Percentiles rank a stretch among this genome's conserved stretches.
Evolutionary conservation across 176 grass and related monocot genomes (phyloP).

Genomic region (Ananas comosus): DNA sequence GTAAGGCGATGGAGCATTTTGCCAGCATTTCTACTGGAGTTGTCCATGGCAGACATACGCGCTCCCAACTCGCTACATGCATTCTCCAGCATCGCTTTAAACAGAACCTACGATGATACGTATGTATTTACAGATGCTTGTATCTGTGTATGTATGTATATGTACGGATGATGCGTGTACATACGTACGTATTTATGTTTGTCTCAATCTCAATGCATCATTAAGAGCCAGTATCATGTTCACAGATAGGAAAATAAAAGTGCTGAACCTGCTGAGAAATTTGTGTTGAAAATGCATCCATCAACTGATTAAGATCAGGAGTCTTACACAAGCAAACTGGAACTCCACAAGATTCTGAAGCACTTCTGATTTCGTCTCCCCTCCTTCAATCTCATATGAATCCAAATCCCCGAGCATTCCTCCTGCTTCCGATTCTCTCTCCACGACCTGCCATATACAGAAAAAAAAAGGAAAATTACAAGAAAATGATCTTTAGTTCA

Average conservation of each 20-base stretch:
- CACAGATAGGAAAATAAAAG: neutral
- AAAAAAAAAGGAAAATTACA: neutral
- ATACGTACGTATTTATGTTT: no score
- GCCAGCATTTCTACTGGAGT: conserved; percentile 87
- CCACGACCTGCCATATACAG: conserved; percentile 34
- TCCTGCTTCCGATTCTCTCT: conserved; percentile 71
- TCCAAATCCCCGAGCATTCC: conserved; percentile 68
- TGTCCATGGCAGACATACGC: conserved; percentile 97
- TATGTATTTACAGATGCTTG: neutral
- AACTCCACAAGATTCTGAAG: conserved; percentile 86
- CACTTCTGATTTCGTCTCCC: conserved; percentile 94
- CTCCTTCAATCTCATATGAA: conserved; percentile 88
- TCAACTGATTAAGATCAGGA: neutral
- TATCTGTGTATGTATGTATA: no score
- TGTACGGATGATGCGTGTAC: no score
- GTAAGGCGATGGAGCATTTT: conserved; percentile 91
- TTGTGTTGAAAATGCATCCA: neutral
- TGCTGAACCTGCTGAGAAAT: neutral
- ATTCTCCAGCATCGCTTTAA: conserved; percentile 84
- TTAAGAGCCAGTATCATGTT: conserved; percentile 8
- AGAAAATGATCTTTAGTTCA: neutral
- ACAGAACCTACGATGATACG: conserved; percentile 46
- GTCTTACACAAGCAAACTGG: conserved; percentile 86
- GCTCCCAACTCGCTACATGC: conserved; percentile 86
- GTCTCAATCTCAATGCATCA: no score